Evolutionary conservation across 2,329 filamentous ascomycete genomes (phyloP).

Genomic region (Thelonectria discophora): DNA sequence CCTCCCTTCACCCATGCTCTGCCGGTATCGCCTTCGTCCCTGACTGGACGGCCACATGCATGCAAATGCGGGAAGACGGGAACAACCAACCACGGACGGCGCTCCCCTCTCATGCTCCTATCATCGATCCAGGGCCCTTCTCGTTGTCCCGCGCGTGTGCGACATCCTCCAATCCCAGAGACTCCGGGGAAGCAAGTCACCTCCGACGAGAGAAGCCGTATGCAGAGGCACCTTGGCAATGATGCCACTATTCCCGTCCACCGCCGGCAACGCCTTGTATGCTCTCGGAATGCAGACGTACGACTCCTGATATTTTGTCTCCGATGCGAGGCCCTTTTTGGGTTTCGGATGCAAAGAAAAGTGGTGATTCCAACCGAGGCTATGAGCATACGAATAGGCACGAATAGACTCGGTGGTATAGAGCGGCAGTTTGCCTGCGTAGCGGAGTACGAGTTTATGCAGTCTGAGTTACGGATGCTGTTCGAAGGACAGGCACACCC

Average conservation of each 20-base stretch:
- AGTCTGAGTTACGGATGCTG: too few relatives aligned
- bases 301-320: neutral
- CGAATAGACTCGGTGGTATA: neutral
- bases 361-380: constrained; percentile 1
- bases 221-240: constrained; percentile 3
- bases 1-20: constrained; percentile 6
- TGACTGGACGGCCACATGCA: constrained; percentile 18
- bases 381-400: neutral
- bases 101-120: constrained; percentile 1
- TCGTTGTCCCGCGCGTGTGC: neutral
- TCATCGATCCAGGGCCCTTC: constrained; percentile 2
- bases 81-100: constrained; percentile 15
- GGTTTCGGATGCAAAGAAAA: neutral
- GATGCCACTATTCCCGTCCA: constrained; percentile 13
- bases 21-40: constrained; percentile 27
- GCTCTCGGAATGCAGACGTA: neutral
- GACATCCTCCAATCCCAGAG: neutral
- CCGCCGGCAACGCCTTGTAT: neutral
- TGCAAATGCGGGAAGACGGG: constrained; percentile 12
- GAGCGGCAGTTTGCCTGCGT: too few relatives aligned
- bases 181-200: constrained; percentile 1
- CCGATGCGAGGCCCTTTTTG: neutral
- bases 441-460: too few relatives aligned
- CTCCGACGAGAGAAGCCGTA: neutral
- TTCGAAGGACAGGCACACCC: too few relatives aligned